Conservation (phyloP, 768 basidiomycete species). For the Saitozyma podzolica region DNA sequence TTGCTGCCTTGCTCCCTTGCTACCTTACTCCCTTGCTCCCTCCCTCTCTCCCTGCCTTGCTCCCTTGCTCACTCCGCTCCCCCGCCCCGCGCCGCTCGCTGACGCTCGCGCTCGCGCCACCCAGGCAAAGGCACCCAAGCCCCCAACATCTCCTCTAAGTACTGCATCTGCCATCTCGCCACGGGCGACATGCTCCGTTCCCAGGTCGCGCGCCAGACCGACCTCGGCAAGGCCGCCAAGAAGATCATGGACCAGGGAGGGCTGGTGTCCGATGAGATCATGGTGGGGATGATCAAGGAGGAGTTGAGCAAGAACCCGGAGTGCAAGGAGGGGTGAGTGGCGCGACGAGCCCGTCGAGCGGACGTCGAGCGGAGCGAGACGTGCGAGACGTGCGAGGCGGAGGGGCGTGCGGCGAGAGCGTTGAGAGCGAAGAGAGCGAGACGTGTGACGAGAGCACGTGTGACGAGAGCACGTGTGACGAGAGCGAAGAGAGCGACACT, state of each 20-base stretch:
- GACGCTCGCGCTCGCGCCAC: constrained; percentile 1
- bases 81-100: not conserved
- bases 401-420: not conserved
- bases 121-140: constrained; percentile 98
- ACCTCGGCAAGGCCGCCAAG: constrained; percentile 87
- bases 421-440: not conserved
- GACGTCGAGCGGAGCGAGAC: not conserved
- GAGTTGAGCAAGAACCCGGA: constrained; percentile 88
- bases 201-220: constrained; percentile 82
- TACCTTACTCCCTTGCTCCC: no score
- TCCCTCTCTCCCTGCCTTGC: no score
- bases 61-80: no score
- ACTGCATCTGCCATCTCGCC: constrained; percentile 95
- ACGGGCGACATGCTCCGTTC: constrained; percentile 99
- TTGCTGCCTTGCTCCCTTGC: no score
- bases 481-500: not conserved
- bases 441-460: not conserved
- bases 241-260: constrained; percentile 96
- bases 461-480: constrained; percentile 1
- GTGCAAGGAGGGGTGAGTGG: constrained; percentile 90
- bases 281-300: constrained; percentile 96
- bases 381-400: not conserved
- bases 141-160: constrained; percentile 84
- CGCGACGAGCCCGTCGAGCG: not conserved
- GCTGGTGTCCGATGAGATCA: constrained; percentile 93